Evolutionary conservation across 805 yeast species (phyloP), one percentile per base, ranked within the genome.

Genomic region (Grigorovia yakushimaensis): DNA sequence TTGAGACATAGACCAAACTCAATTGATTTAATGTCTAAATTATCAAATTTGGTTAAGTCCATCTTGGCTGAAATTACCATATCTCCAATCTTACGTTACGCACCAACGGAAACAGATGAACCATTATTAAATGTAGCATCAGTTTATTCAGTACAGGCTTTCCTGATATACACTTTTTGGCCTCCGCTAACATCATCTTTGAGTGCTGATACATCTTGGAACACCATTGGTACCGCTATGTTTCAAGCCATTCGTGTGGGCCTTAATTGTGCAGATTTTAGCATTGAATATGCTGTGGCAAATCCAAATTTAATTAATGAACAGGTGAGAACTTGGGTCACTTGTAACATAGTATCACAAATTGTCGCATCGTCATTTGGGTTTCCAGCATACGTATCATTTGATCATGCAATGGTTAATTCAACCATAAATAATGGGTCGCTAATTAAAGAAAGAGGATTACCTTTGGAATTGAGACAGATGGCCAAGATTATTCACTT

Each of bases 131-230:
- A 89, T 56, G 91, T 88, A 1, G 86, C 95, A 4, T 83, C 95
- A 20, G 96, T 91, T 0, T 91, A 83, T 60, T 84, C 96, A 0
- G 97, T 91, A 0, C 98, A 91, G 63, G 97, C 97, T 0, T 83
- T 91, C 52, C 67, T 91, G 22, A 69, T 91, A 1, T 88, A 85
- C 65, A 83, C 97, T 0, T 79, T 83, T 62, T 91, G 98, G 98
- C 98, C 98, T 0, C 96, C 97, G 3, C 74, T 89, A 38, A 87
- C 96, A 0, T 88, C 98, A 0, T 88, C 97, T 0, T 73, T 93
- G 42, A 85, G 94, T 64, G 96, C 98, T 0, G 98, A 93, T 61
- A 84, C 96, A 6, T 84, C 95, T 4, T 91, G 97, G 95, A 87
- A 85, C 60, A 87, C 97, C 1, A 82, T 88, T 20, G 98, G 97